Percentiles rank a stretch among this genome's conserved stretches.
phyloP scores from a whole-genome alignment of 768 basidiomycete genomes.

The Pleurotus salmoneostramineus region DNA sequence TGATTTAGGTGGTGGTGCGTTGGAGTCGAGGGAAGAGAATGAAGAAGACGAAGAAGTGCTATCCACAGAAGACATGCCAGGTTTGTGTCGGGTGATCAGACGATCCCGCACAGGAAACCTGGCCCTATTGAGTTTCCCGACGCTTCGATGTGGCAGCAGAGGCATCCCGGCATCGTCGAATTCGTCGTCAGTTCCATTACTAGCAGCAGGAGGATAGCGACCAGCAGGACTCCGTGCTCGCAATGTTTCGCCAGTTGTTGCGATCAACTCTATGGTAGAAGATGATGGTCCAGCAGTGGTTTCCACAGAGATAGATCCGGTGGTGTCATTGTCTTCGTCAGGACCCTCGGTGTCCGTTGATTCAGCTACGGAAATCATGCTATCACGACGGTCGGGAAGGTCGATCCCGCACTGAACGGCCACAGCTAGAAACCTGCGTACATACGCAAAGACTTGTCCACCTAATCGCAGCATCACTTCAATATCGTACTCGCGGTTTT shows the following conservation, averaged over 20 bases:
- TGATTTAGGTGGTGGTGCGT: constrained; percentile 35
- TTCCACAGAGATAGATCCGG: constrained; percentile 9
- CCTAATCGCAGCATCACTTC: constrained; percentile 78
- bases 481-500: constrained; percentile 51
- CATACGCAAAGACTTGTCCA: constrained; percentile 75
- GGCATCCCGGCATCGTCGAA: constrained; percentile 33
- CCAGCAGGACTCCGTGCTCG: constrained; percentile 55
- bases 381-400: constrained; percentile 49
- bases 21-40: constrained; percentile 59
- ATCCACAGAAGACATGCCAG: constrained; percentile 51
- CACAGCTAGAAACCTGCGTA: constrained; percentile 74
- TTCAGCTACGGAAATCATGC: constrained; percentile 21
- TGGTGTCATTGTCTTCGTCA: constrained; percentile 23
- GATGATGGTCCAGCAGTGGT: constrained; percentile 3
- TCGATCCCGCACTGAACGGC: constrained; percentile 73
- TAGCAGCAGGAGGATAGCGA: constrained; percentile 27
- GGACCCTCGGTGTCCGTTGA: constrained; percentile 26
- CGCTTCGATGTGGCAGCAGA: constrained; percentile 26
- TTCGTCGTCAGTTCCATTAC: constrained; percentile 32
- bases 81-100: constrained; percentile 32
- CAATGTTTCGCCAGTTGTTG: constrained; percentile 25
- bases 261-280: constrained; percentile 15
- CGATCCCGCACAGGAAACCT: constrained; percentile 35
- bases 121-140: constrained; percentile 29
- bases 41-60: constrained; percentile 73